Percentiles rank a stretch among this genome's conserved stretches.
Evolutionary conservation across 345 rosid species (phyloP).

Genomic region (Carallia pectinifolia): DNA sequence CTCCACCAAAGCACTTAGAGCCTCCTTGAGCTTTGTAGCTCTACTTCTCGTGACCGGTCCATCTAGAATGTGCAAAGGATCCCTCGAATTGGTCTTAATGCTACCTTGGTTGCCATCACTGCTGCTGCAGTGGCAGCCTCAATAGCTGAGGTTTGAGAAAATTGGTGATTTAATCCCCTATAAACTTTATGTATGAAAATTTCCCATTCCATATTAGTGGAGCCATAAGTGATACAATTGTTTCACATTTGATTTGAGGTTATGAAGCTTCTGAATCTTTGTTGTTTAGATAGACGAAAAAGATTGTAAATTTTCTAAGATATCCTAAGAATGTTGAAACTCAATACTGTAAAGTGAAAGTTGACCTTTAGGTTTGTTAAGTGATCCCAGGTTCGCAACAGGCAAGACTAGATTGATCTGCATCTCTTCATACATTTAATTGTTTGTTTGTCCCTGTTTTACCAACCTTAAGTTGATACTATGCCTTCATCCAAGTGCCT

Average conservation of each 20-base stretch:
- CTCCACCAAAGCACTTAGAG: too few species aligned
- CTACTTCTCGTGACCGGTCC: too few species aligned
- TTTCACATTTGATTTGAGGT: background rate
- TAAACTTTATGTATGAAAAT: too few species aligned
- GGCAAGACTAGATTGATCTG: too few species aligned
- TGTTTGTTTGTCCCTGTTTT: too few species aligned
- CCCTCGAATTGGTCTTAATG: too few species aligned
- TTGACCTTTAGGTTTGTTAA: background rate
- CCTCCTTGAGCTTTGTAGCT: too few species aligned
- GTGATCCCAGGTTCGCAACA: too few species aligned
- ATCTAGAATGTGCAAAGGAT: too few species aligned
- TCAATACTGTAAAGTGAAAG: background rate
- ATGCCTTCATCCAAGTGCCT: too few species aligned
- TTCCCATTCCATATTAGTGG: background rate
- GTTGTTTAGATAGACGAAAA: background rate
- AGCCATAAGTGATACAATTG: background rate
- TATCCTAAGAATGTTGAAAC: background rate
- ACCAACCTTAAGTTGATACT: too few species aligned
- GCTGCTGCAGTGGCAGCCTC: slow-evolving; percentile 97
- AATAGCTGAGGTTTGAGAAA: slow-evolving; percentile 74
- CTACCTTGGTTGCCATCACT: slow-evolving; percentile 11
- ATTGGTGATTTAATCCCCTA: background rate
- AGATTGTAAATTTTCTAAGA: background rate
- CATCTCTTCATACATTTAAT: too few species aligned
- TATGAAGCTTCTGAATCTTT: background rate